A percentile compares a stretch with the other conserved stretches of the same genome.
Evolutionary conservation across 2,329 filamentous ascomycete species (phyloP).

Genomic region (Nigrospora osmanthi): DNA sequence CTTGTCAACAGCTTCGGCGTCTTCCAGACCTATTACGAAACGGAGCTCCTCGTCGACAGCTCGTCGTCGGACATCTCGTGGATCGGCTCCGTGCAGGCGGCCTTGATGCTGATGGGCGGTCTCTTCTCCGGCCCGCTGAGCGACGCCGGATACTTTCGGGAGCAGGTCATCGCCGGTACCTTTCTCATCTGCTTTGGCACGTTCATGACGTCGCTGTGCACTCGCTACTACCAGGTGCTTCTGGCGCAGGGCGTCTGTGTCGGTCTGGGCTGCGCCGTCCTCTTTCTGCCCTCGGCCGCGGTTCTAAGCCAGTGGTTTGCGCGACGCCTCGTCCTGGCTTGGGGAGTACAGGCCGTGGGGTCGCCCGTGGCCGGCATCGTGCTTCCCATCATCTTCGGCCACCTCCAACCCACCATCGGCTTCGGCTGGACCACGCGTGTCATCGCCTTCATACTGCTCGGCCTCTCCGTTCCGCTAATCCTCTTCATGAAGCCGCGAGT

Average conservation of each 20-base stretch:
- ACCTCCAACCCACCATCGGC: slow-evolving; percentile 21
- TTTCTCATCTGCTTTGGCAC: slow-evolving; percentile 40
- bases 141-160: slow-evolving; percentile 39
- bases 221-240: slow-evolving; percentile 42
- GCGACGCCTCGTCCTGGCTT: slow-evolving; percentile 21
- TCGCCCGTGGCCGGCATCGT: slow-evolving; percentile 15
- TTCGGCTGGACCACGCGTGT: slow-evolving; percentile 4
- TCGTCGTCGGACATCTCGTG: slow-evolving; percentile 31
- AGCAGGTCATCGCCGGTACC: slow-evolving; percentile 32
- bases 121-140: slow-evolving; percentile 44
- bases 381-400: background rate
- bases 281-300: slow-evolving; percentile 18
- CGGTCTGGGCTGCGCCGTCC: slow-evolving; percentile 28
- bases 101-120: slow-evolving; percentile 42
- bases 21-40: slow-evolving; percentile 46
- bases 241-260: slow-evolving; percentile 42
- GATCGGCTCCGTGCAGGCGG: slow-evolving; percentile 43
- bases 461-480: background rate
- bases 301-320: slow-evolving; percentile 20
- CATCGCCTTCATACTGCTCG: slow-evolving; percentile 4
- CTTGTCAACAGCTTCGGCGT: slow-evolving; percentile 43
- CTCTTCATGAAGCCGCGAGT: slow-evolving; percentile 10
- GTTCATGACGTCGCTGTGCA: slow-evolving; percentile 43
- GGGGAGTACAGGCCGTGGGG: slow-evolving; percentile 23
- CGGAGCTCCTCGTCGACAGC: slow-evolving; percentile 28